Conservation (phyloP, 768 basidiomycete genomes). For the Boletus insuetus region DNA sequence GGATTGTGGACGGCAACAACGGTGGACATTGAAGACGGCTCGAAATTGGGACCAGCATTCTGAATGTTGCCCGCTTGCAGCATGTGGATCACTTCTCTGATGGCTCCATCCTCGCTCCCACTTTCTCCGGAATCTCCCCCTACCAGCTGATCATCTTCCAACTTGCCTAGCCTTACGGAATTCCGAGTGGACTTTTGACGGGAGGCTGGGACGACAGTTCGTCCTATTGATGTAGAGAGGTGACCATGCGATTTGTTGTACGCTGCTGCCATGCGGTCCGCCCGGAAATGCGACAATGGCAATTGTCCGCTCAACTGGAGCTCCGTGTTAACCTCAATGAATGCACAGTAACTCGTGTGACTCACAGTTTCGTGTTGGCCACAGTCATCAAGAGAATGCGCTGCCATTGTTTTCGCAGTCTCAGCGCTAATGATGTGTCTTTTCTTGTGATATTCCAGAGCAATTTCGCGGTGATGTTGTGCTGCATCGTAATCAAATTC, state of each 20-base stretch:
- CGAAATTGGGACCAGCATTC: slow-evolving; percentile 50
- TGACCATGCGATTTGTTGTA: slow-evolving; percentile 41
- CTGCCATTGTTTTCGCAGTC: slow-evolving; percentile 49
- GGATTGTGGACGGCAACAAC: not conserved
- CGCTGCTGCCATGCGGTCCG: slow-evolving; percentile 48
- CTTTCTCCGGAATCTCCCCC: slow-evolving; percentile 52
- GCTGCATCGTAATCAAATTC: slow-evolving; percentile 59
- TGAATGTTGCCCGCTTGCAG: slow-evolving; percentile 50
- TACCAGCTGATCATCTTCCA: slow-evolving; percentile 49
- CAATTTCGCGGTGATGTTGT: slow-evolving; percentile 71
- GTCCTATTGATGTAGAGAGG: slow-evolving; percentile 40
- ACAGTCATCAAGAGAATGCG: slow-evolving; percentile 42
- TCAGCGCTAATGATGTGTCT: slow-evolving; percentile 54
- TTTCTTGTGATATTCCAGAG: slow-evolving; percentile 66
- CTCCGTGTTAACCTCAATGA: slow-evolving; percentile 1
- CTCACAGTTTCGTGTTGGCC: slow-evolving; percentile 47
- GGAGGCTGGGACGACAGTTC: slow-evolving; percentile 42
- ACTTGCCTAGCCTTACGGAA: slow-evolving; percentile 54
- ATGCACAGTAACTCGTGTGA: slow-evolving; percentile 2
- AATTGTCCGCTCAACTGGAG: slow-evolving; percentile 45
- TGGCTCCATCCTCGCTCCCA: slow-evolving; percentile 48
- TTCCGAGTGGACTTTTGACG: slow-evolving; percentile 47
- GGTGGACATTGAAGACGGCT: slow-evolving; percentile 2
- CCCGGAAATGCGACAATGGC: slow-evolving; percentile 63
- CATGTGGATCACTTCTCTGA: slow-evolving; percentile 52